A percentile compares a stretch with the other conserved stretches of the same genome.
These are phyloP conservation scores for Boletus sp. DNA, from an alignment of 768 basidiomycete species.

Conservation along the genomic window DNA sequence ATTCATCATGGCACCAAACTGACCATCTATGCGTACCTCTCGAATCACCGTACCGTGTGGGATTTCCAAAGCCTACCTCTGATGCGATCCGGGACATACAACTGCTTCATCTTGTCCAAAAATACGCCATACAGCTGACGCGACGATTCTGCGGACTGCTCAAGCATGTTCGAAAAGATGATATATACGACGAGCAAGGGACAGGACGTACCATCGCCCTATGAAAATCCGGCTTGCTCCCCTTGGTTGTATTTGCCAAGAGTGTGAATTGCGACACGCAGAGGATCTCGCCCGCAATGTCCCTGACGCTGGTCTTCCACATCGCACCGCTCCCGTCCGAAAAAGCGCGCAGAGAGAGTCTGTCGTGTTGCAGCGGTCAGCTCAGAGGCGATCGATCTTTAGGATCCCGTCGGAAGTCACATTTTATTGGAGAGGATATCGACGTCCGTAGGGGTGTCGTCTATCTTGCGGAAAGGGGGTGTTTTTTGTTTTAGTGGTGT, in stretches of 20 bases:
- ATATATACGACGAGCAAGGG: not conserved
- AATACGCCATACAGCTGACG: conserved; percentile 69
- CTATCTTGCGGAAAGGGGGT: conserved; percentile 41
- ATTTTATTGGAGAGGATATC: conserved; percentile 79
- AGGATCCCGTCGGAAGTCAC: conserved; percentile 36
- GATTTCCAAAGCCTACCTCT: conserved; percentile 48
- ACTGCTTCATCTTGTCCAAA: conserved; percentile 58
- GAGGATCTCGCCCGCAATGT: conserved; percentile 85
- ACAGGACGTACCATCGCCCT: conserved; percentile 71
- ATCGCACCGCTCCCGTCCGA: conserved; percentile 56
- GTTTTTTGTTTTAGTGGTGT: conserved; percentile 2
- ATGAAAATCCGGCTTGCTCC: conserved; percentile 91
- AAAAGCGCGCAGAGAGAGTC: conserved; percentile 73
- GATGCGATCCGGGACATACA: conserved; percentile 74
- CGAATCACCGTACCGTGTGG: not conserved
- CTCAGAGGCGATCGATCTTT: not conserved
- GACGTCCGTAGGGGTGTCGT: conserved; percentile 77
- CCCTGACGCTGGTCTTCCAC: conserved; percentile 89
- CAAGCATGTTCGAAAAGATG: not conserved
- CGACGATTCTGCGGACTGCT: conserved; percentile 66
- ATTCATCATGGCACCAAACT: conserved; percentile 95
- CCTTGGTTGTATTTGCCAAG: conserved; percentile 81
- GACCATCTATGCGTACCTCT: conserved; percentile 58
- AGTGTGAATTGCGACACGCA: conserved; percentile 96
- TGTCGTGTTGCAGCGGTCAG: conserved; percentile 28